Evolutionary conservation across 1,284 basidiomycete genomes (phyloP).

Genomic region (Cystobasidium slooffiae): DNA sequence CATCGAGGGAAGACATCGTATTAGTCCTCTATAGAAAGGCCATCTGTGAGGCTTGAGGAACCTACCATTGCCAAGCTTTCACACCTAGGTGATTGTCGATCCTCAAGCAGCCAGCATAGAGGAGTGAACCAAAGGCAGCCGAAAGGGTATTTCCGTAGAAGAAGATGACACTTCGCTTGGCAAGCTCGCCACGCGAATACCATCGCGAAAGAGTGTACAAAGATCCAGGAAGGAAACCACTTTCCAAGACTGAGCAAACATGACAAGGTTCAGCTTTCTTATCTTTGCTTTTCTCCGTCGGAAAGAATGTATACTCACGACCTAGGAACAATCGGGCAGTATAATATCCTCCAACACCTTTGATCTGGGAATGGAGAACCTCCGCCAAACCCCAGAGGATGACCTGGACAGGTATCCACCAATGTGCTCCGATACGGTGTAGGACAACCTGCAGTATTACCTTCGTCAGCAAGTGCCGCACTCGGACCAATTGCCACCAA

Average conservation of each 20-base stretch:
- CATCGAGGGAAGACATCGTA: no score
- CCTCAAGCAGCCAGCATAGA: background rate
- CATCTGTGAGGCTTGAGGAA: background rate
- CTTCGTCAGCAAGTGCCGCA: background rate
- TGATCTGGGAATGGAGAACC: conserved; percentile 8
- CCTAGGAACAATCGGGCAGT: conserved; percentile 6
- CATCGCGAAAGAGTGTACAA: conserved; percentile 6
- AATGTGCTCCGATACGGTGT: conserved; percentile 2
- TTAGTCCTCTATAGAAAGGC: background rate
- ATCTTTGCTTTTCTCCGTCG: no score
- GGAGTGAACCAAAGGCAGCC: background rate
- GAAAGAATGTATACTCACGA: background rate
- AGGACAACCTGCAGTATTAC: background rate
- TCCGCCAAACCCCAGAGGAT: conserved; percentile 4
- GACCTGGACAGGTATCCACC: conserved; percentile 9
- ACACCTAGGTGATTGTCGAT: background rate
- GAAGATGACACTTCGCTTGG: conserved; percentile 5
- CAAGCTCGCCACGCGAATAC: background rate
- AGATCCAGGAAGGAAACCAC: conserved; percentile 3
- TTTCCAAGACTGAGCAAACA: background rate
- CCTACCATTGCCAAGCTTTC: conserved; percentile 4
- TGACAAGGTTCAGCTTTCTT: no score
- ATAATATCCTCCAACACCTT: conserved; percentile 10
- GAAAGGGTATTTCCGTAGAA: background rate
- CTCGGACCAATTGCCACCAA: background rate